phyloP scores from a whole-genome alignment of 2,329 filamentous ascomycete species.

The Sclerotinia glacialis region DNA sequence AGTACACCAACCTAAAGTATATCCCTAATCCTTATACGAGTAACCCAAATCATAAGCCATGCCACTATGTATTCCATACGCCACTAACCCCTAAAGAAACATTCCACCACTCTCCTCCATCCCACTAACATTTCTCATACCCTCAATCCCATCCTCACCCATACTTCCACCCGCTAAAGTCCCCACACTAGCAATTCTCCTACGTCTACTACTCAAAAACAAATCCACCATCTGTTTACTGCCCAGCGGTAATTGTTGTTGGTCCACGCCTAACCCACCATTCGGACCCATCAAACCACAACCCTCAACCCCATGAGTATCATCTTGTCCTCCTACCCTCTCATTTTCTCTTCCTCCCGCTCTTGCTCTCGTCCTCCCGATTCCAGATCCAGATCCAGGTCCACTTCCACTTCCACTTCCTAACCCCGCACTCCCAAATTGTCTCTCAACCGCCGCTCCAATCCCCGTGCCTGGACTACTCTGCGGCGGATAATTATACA shows the following conservation, averaged over 20 bases:
- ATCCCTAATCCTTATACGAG: not conserved
- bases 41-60: not conserved
- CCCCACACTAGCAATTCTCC: conserved; percentile 42
- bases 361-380: not conserved
- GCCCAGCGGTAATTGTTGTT: conserved; percentile 43
- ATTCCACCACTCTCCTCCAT: not conserved
- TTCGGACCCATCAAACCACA: conserved; percentile 30
- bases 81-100: not conserved
- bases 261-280: conserved; percentile 32
- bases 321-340: conserved; percentile 21
- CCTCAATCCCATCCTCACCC: conserved; percentile 1
- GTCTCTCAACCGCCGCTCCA: conserved; percentile 35
- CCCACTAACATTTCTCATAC: not conserved
- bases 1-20: not conserved
- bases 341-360: conserved; percentile 17
- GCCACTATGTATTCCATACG: not conserved
- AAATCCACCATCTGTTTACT: conserved; percentile 54
- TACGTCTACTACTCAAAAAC: conserved; percentile 51
- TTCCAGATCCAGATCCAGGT: not conserved
- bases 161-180: conserved; percentile 39
- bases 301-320: conserved; percentile 27
- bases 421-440: conserved; percentile 35
- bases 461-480: conserved; percentile 33
- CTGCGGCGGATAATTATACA: conserved; percentile 5
- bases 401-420: not conserved